Percentiles rank a stretch among this genome's conserved stretches.
These are phyloP conservation scores for Tolypocladium tropicale DNA, from an alignment of 2,329 filamentous ascomycete species.

Conservation along the genomic window DNA sequence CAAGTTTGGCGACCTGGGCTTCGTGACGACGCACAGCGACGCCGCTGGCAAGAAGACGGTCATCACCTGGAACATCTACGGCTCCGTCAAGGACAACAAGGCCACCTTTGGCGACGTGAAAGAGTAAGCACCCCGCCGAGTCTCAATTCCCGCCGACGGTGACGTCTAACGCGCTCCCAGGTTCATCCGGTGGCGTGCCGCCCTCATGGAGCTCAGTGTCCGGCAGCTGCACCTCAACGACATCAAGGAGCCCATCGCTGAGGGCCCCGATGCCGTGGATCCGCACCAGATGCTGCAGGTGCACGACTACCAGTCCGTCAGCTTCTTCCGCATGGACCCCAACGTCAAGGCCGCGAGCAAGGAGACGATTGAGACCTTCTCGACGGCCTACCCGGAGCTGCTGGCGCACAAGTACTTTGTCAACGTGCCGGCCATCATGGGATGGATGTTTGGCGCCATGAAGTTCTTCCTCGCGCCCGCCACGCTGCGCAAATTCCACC, in stretches of 20 bases:
- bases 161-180: conserved; percentile 29
- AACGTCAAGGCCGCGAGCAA: conserved; percentile 65
- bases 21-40: conserved; percentile 60
- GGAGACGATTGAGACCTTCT: conserved; percentile 74
- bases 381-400: conserved; percentile 79
- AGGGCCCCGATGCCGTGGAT: conserved; percentile 61
- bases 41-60: conserved; percentile 48
- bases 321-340: conserved; percentile 74
- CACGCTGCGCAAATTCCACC: conserved; percentile 71
- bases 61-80: conserved; percentile 91
- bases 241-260: conserved; percentile 61
- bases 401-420: conserved; percentile 85
- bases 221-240: conserved; percentile 59
- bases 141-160: background rate
- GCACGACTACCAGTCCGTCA: conserved; percentile 84
- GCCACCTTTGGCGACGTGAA: conserved; percentile 75
- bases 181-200: conserved; percentile 83
- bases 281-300: conserved; percentile 88
- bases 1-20: conserved; percentile 73
- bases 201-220: conserved; percentile 80
- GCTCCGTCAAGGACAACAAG: conserved; percentile 70
- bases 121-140: conserved; percentile 46
- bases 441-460: conserved; percentile 69
- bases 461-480: conserved; percentile 65
- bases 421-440: conserved; percentile 86